Base-by-base conservation (phyloP, 352 stramenopile species). In the Phytophthora sp. region DNA sequence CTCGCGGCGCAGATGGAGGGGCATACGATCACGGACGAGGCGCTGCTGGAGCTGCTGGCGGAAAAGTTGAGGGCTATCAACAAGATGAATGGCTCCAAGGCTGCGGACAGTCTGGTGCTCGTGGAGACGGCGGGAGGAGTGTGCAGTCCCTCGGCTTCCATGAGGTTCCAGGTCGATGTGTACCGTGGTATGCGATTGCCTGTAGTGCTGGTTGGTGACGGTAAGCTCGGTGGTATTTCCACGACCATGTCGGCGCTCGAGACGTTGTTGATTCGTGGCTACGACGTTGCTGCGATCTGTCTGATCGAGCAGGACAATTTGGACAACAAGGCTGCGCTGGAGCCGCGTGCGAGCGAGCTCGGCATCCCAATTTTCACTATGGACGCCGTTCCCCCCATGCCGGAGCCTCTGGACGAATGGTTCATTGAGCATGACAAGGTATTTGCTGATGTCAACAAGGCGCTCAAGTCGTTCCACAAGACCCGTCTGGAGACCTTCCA, bases 71-170 rank as follows among this genome's bases (percentile, higher is more conserved):
- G 77, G 31, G 45, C 77, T 18, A 76, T 83, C 27, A 79, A 77
- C 52, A 46, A 57, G 4, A 57, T 70, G 4, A 72, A 66, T 33
- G 49, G 63, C 18, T 18, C 46, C 21, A 72, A 73, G 15, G 62
- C 57, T 41, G 59, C 75, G 8, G 68, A 86, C 57, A 84, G 73
- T 49, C 58, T 95, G 27, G 66, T 87, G 63, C 87, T 98, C 18
- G 88, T 99, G 27, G 97, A 99, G 86, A 98, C 96, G 9, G 96
- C 97, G 1, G 97, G 97, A 9, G 97, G 97, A 23, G 95, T 98
- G 13, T 91, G 98, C 61, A 99, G 87, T 36, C 87, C 87, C 9
- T 90, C 87, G 23, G 86, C 83, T 5, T 91, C 79, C 2, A 92
- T 93, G 74, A 85, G 79, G 15, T 89, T 90, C 63, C 97, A 99